These are phyloP conservation scores for Naegleria fowleri DNA, from an alignment of 208 protist species.

Conservation along the genomic window DNA sequence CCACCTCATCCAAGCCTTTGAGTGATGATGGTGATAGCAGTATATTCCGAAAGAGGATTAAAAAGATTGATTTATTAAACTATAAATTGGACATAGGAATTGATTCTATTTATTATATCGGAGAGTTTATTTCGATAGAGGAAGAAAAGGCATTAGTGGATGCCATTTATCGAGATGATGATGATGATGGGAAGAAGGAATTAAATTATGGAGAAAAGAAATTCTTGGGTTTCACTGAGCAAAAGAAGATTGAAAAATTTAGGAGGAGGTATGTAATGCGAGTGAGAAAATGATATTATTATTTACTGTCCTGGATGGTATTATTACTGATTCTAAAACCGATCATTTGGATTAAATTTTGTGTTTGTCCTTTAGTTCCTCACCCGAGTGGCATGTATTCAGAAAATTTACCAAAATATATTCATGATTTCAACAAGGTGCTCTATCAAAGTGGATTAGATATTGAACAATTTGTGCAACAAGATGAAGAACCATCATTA, in stretches of 20 bases:
- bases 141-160: conserved; percentile 66
- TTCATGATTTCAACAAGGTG: neutral
- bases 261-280: neutral
- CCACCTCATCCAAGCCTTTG: no score
- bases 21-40: neutral
- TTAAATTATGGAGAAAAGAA: neutral
- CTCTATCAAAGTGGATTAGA: neutral
- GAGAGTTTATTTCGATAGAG: conserved; percentile 65
- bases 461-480: neutral
- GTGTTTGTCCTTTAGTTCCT: neutral
- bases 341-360: no score
- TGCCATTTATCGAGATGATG: conserved; percentile 55
- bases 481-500: neutral
- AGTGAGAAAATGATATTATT: no score
- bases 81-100: neutral
- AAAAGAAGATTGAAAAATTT: conserved; percentile 21
- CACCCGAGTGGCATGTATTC: neutral
- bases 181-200: conserved; percentile 37
- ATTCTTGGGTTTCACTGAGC: neutral
- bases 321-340: no score
- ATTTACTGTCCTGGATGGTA: no score
- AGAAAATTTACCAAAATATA: neutral
- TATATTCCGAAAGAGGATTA: neutral
- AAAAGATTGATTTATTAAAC: neutral
- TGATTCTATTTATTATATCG: conserved; percentile 69